Conservation (phyloP, 2,329 filamentous ascomycete species). For the Colletotrichum zoysiae region DNA sequence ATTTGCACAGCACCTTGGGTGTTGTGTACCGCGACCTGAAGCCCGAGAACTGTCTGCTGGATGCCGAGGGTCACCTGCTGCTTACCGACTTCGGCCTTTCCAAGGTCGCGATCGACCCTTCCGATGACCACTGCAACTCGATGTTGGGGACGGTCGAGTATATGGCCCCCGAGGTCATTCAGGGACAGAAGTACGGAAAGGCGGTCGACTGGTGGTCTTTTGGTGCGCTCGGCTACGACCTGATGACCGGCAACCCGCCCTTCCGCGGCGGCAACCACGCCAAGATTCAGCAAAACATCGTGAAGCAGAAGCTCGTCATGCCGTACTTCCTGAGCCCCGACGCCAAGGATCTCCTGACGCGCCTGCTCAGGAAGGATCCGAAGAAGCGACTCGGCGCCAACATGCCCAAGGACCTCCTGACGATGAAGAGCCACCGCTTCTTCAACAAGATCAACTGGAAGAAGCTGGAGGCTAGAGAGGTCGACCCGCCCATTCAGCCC, state of each 20-base stretch:
- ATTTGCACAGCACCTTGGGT: constrained; percentile 91
- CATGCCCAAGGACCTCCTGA: constrained; percentile 88
- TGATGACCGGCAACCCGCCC: constrained; percentile 92
- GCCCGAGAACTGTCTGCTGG: constrained; percentile 96
- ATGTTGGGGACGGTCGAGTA: constrained; percentile 97
- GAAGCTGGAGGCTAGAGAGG: constrained; percentile 82
- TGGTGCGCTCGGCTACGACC: constrained; percentile 89
- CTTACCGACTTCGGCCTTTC: constrained; percentile 97
- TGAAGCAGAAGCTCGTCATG: constrained; percentile 89
- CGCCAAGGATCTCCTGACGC: constrained; percentile 92
- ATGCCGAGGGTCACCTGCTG: constrained; percentile 90
- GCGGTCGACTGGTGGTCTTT: constrained; percentile 99
- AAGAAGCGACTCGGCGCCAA: constrained; percentile 87
- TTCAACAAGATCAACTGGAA: constrained; percentile 98
- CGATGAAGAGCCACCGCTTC: constrained; percentile 93
- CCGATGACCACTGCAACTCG: constrained; percentile 79
- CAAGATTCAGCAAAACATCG: constrained; percentile 96
- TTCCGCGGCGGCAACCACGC: constrained; percentile 92
- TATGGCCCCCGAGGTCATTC: constrained; percentile 97
- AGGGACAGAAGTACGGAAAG: constrained; percentile 89
- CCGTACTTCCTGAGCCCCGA: constrained; percentile 93
- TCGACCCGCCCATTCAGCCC: constrained; percentile 90
- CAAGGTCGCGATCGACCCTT: constrained; percentile 84
- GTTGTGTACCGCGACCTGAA: constrained; percentile 98
- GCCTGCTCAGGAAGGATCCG: constrained; percentile 92